Percentiles rank a stretch among this genome's conserved stretches.
phyloP scores from a whole-genome alignment of 768 basidiomycete species.

The Leccinellum rugosiceps region DNA sequence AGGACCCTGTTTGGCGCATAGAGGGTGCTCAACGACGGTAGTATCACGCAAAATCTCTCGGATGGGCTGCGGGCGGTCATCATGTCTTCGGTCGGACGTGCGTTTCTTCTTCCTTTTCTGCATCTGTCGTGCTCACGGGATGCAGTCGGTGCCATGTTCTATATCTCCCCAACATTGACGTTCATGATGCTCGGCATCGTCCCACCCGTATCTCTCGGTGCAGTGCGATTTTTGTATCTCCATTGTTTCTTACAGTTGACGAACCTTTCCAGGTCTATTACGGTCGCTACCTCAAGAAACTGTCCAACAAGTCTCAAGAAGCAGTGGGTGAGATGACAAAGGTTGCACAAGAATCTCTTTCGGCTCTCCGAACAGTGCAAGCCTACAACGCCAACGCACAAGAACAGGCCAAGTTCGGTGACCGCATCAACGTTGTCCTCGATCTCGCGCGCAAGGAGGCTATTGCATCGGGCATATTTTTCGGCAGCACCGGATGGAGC shows the following conservation, averaged over 20 bases:
- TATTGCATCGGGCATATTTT: conserved; percentile 88
- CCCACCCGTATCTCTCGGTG: conserved; percentile 81
- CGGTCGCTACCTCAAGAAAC: conserved; percentile 88
- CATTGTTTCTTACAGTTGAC: background rate
- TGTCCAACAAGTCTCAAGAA: conserved; percentile 90
- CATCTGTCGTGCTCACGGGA: background rate
- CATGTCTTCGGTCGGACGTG: conserved; percentile 91
- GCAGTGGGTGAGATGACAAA: conserved; percentile 95
- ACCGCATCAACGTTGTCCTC: conserved; percentile 63
- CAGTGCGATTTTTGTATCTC: conserved; percentile 39
- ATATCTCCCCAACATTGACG: conserved; percentile 71
- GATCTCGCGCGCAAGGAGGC: conserved; percentile 82
- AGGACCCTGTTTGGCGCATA: background rate
- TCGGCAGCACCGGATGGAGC: conserved; percentile 87
- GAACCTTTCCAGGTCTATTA: conserved; percentile 74
- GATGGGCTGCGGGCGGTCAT: conserved; percentile 82
- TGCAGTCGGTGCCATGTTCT: background rate
- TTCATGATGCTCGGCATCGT: conserved; percentile 91
- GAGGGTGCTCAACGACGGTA: background rate
- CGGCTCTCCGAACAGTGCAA: conserved; percentile 85
- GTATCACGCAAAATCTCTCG: conserved; percentile 76
- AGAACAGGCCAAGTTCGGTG: conserved; percentile 75
- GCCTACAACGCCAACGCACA: conserved; percentile 82
- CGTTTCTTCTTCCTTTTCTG: conserved; percentile 28
- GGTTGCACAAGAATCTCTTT: conserved; percentile 83